A percentile compares a stretch with the other conserved stretches of the same genome.
These are phyloP conservation scores for Clarireedia hainanense DNA, from an alignment of 2,329 filamentous ascomycete species.

Conservation along the genomic window DNA sequence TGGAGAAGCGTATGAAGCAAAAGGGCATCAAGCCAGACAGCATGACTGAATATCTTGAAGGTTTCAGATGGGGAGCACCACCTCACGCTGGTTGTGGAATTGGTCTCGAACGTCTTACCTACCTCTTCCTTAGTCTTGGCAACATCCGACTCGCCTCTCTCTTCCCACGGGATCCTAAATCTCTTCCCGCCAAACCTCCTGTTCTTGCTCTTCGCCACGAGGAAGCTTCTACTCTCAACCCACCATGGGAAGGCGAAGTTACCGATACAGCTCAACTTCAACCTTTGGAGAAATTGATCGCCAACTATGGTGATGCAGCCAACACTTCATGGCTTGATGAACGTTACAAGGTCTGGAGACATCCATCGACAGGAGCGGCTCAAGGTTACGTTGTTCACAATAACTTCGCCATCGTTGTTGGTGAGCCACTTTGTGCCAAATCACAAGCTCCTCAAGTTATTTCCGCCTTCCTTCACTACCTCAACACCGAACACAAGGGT, in stretches of 20 bases:
- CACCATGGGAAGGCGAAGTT: constrained; percentile 47
- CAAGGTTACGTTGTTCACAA: constrained; percentile 72
- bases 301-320: constrained; percentile 90
- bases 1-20: constrained; percentile 70
- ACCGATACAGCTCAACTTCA: constrained; percentile 47
- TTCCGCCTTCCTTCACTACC: constrained; percentile 63
- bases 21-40: constrained; percentile 69
- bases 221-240: constrained; percentile 73
- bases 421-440: constrained; percentile 77
- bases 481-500: constrained; percentile 61
- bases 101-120: constrained; percentile 80
- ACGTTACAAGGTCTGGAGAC: constrained; percentile 81
- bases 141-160: constrained; percentile 85
- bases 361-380: constrained; percentile 69
- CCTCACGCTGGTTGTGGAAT: constrained; percentile 88
- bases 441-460: constrained; percentile 70
- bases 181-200: constrained; percentile 61
- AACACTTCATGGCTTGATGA: constrained; percentile 93
- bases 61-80: constrained; percentile 80
- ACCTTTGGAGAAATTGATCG: constrained; percentile 77
- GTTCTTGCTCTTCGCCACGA: constrained; percentile 68
- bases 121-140: constrained; percentile 76
- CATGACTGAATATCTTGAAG: constrained; percentile 86
- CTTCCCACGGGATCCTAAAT: constrained; percentile 84
- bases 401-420: constrained; percentile 76